Percentiles rank a stretch among this genome's conserved stretches.
These are phyloP conservation scores for Fusarium chaquense DNA, from an alignment of 2,329 filamentous ascomycete species.

Conservation along the genomic window DNA sequence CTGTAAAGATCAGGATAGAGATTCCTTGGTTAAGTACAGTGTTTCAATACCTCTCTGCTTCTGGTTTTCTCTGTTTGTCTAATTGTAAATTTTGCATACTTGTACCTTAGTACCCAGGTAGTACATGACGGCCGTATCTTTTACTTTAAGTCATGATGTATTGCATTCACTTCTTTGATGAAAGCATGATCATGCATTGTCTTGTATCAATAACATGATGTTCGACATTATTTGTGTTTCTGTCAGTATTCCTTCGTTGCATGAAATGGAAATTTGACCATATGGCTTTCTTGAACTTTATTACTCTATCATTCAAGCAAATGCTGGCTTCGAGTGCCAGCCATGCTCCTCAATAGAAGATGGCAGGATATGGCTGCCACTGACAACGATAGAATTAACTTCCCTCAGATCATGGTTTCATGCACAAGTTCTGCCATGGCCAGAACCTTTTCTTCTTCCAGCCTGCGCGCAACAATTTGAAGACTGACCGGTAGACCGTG, in stretches of 20 bases:
- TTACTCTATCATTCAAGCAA: not conserved
- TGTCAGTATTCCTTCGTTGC: not conserved
- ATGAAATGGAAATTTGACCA: not conserved
- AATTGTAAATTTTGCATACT: too few species aligned
- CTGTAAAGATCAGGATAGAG: not conserved
- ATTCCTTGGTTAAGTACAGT: not conserved
- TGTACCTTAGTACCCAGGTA: not conserved
- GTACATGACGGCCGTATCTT: not conserved
- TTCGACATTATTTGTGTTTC: not conserved
- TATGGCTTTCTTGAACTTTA: not conserved
- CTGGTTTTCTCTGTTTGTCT: not conserved
- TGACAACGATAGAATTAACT: not conserved
- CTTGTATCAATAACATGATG: not conserved
- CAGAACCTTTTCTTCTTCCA: slow-evolving; percentile 58
- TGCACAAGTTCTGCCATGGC: slow-evolving; percentile 42
- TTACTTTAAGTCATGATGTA: not conserved
- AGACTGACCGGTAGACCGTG: slow-evolving; percentile 59
- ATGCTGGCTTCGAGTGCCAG: not conserved
- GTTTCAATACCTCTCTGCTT: not conserved
- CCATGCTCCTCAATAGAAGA: not conserved
- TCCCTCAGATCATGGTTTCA: slow-evolving; percentile 10
- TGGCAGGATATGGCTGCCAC: not conserved
- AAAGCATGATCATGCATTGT: not conserved
- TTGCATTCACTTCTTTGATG: not conserved
- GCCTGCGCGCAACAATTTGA: slow-evolving; percentile 57